Conservation (phyloP, 768 basidiomycete genomes). For the Tricholoma matsutake region DNA sequence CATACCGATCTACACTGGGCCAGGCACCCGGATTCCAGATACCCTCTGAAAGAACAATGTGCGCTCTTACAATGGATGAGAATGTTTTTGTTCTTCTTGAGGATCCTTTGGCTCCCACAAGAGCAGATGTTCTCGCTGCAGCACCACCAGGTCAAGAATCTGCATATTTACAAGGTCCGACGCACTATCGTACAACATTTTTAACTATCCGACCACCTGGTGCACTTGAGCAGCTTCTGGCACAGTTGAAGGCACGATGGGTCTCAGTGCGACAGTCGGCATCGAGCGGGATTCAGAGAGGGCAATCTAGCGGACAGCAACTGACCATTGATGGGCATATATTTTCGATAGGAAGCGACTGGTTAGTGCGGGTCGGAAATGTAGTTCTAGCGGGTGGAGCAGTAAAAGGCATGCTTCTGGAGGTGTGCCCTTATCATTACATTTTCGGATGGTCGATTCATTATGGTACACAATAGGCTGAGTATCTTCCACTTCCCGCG, state of each 20-base stretch:
- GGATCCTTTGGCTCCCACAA: conserved; percentile 68
- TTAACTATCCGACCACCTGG: conserved; percentile 72
- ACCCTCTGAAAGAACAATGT: conserved; percentile 66
- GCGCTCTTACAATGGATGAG: conserved; percentile 73
- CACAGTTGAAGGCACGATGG: conserved; percentile 76
- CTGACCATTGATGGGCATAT: conserved; percentile 70
- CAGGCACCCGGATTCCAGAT: conserved; percentile 48
- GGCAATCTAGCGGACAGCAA: conserved; percentile 54
- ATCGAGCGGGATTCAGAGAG: conserved; percentile 36
- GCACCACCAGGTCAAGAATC: conserved; percentile 42
- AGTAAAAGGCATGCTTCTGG: conserved; percentile 80
- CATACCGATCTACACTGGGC: conserved; percentile 72
- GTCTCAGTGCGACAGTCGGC: conserved; percentile 58
- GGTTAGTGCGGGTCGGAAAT: conserved; percentile 78
- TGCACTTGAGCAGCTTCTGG: conserved; percentile 70
- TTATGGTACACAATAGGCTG: conserved; percentile 48
- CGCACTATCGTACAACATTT: conserved; percentile 78
- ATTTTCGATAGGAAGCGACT: conserved; percentile 78
- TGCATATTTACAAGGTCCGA: conserved; percentile 42
- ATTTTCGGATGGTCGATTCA: neutral
- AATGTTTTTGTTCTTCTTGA: conserved; percentile 79
- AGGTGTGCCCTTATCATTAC: conserved; percentile 41
- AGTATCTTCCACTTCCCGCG: conserved; percentile 75
- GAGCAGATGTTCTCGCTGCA: conserved; percentile 53
- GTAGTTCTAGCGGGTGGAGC: conserved; percentile 73